These are phyloP conservation scores for Periconia sp. DNA, from an alignment of 2,329 filamentous ascomycete species.

Conservation along the genomic window DNA sequence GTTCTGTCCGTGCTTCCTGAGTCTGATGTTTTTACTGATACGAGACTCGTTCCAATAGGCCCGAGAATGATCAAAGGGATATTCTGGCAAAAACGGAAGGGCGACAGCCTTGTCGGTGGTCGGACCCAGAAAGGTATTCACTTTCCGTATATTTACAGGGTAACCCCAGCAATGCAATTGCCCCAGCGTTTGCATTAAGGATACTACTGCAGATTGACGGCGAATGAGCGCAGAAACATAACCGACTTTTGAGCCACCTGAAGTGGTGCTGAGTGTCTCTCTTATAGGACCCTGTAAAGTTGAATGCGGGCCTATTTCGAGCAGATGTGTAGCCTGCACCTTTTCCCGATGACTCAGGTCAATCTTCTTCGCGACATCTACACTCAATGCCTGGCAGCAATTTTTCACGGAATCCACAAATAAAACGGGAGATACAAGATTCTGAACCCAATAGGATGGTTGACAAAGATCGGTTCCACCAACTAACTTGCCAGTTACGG, in stretches of 20 bases:
- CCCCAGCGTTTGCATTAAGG: constrained; percentile 15
- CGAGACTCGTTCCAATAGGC: constrained; percentile 2
- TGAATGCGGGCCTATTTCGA: constrained; percentile 9
- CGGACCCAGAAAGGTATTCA: constrained; percentile 9
- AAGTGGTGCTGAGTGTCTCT: background rate
- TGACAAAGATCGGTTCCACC: background rate
- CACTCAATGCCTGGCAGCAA: too few species aligned
- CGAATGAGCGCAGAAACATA: constrained; percentile 20
- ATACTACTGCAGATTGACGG: constrained; percentile 10
- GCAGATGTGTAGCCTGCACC: background rate
- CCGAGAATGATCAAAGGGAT: constrained; percentile 5
- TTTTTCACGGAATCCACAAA: too few species aligned
- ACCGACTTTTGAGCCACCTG: background rate
- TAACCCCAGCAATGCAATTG: constrained; percentile 10
- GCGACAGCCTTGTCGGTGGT: constrained; percentile 13
- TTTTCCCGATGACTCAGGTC: background rate
- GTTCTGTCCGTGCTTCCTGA: constrained; percentile 7
- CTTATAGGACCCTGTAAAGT: constrained; percentile 3
- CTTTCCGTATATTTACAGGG: background rate
- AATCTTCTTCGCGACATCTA: too few species aligned
- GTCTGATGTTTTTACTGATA: constrained; percentile 4
- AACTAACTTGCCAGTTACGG: constrained; percentile 7
- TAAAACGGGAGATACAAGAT: too few species aligned
- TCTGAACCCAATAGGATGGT: constrained; percentile 39
- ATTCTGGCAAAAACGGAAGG: constrained; percentile 5